Conservation (phyloP, 164 flowering plant species). For the Echeveria elegans region DNA sequence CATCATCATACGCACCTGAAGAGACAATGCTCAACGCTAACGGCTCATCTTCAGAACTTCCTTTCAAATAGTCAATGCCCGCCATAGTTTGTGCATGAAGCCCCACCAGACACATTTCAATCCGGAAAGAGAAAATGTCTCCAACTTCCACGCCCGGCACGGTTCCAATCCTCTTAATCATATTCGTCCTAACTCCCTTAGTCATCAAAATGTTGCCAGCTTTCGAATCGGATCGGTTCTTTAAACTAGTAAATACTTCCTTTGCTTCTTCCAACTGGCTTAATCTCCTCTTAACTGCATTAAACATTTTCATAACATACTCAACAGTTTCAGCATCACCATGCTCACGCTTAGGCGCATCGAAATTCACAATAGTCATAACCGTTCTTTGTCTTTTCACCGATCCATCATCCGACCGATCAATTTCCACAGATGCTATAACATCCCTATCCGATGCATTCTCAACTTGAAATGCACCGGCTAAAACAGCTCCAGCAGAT, state of each 20-base stretch:
- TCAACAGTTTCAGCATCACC: slow-evolving; percentile 31
- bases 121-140: slow-evolving; percentile 47
- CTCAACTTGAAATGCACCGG: not conserved
- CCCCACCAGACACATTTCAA: slow-evolving; percentile 51
- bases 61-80: slow-evolving; percentile 46
- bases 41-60: slow-evolving; percentile 27
- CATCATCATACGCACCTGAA: slow-evolving; percentile 49
- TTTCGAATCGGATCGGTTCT: slow-evolving; percentile 32
- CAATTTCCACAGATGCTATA: slow-evolving; percentile 13
- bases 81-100: slow-evolving; percentile 50
- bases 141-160: slow-evolving; percentile 56
- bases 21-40: slow-evolving; percentile 53
- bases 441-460: slow-evolving; percentile 22
- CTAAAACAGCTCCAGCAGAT: not conserved
- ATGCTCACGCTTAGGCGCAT: slow-evolving; percentile 12
- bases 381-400: slow-evolving; percentile 2
- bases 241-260: slow-evolving; percentile 19
- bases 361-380: not conserved
- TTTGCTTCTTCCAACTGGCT: slow-evolving; percentile 31
- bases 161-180: slow-evolving; percentile 34
- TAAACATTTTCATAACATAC: slow-evolving; percentile 17
- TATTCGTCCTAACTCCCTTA: slow-evolving; percentile 39
- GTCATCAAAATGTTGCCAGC: slow-evolving; percentile 29
- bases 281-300: slow-evolving; percentile 29
- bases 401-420: slow-evolving; percentile 12